These are phyloP conservation scores for Citrullus amarus DNA, from an alignment of 306 rosid genomes.

Conservation along the genomic window DNA sequence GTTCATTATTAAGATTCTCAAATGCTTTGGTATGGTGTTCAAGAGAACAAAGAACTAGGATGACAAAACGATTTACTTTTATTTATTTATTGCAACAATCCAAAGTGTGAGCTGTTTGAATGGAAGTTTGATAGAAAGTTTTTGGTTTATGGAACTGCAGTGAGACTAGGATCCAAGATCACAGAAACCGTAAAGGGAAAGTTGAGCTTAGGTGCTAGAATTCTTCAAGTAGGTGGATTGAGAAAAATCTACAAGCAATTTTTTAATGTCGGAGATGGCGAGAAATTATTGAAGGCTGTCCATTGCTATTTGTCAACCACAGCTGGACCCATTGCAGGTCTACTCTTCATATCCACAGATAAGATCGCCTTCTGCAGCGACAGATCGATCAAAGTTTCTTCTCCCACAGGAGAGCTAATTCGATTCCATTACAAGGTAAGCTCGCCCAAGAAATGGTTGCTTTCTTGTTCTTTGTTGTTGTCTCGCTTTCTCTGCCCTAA, in stretches of 20 bases:
- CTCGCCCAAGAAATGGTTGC: neutral
- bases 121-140: slow-evolving; percentile 19
- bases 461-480: neutral
- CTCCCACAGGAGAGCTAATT: slow-evolving; percentile 30
- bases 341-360: slow-evolving; percentile 71
- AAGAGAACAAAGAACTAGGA: neutral
- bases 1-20: neutral
- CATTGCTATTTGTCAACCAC: slow-evolving; percentile 81
- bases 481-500: neutral
- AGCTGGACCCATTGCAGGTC: slow-evolving; percentile 78
- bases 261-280: slow-evolving; percentile 42
- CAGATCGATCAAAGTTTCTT: slow-evolving; percentile 50
- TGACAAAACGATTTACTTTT: neutral
- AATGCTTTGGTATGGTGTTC: neutral
- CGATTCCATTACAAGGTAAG: slow-evolving; percentile 61
- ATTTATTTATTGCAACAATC: neutral
- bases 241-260: slow-evolving; percentile 45
- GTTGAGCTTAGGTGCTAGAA: slow-evolving; percentile 68
- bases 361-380: slow-evolving; percentile 78
- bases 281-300: slow-evolving; percentile 58
- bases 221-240: slow-evolving; percentile 66
- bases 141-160: slow-evolving; percentile 4
- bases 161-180: slow-evolving; percentile 27
- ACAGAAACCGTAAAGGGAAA: slow-evolving; percentile 67
- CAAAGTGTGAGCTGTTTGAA: neutral